Conservation (phyloP, 1,284 basidiomycete genomes). For the Neonothopanus nambi region DNA sequence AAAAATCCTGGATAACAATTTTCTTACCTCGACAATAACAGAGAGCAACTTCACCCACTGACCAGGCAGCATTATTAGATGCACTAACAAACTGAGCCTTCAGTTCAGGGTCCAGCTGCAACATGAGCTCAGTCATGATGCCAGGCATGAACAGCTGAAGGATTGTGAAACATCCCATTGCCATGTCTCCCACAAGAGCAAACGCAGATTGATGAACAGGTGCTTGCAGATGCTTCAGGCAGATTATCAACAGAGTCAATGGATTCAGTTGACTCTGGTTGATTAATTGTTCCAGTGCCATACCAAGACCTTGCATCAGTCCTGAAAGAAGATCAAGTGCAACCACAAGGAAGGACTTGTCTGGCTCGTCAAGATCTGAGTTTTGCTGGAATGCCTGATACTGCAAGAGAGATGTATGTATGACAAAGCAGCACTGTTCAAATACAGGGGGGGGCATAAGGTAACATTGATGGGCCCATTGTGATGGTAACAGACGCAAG, state of each 20-base stretch:
- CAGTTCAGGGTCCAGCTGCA: too few relatives aligned
- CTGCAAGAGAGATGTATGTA: conserved; percentile 78
- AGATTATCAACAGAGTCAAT: conserved; percentile 78
- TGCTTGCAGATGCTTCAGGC: conserved; percentile 92
- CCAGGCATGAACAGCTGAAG: too few relatives aligned
- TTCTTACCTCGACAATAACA: conserved; percentile 73
- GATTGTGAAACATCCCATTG: too few relatives aligned
- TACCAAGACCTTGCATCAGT: too few relatives aligned
- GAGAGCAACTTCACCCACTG: too few relatives aligned
- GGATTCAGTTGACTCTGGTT: too few relatives aligned
- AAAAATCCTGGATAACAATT: conserved; percentile 5
- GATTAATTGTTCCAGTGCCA: too few relatives aligned
- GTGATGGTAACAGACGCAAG: conserved; percentile 97
- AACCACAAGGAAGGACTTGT: conserved; percentile 91
- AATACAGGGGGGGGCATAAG: conserved; percentile 92
- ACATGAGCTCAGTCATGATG: too few relatives aligned
- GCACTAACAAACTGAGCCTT: too few relatives aligned
- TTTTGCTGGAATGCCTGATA: conserved; percentile 85
- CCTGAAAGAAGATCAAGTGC: too few relatives aligned
- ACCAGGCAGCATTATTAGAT: too few relatives aligned
- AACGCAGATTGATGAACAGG: conserved; percentile 95
- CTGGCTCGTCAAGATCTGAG: conserved; percentile 88
- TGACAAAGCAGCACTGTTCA: conserved; percentile 87
- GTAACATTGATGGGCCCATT: conserved; percentile 87
- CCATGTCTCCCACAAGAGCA: too few relatives aligned